Evolutionary conservation across 805 yeast species (phyloP).

Genomic region (Zygosaccharomyces lentus): DNA sequence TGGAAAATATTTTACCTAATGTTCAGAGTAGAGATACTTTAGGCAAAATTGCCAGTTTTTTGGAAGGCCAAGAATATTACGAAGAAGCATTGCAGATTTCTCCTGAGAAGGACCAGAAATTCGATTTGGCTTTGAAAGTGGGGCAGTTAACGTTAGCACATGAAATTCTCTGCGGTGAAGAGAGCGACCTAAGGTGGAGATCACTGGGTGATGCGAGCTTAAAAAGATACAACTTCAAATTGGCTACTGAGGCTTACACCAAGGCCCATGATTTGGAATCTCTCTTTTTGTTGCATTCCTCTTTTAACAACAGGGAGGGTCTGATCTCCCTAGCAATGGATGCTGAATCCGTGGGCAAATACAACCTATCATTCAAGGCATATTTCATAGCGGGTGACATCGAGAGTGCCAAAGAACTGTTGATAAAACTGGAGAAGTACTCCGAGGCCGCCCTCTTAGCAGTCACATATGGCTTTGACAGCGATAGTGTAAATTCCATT

Average conservation of each 20-base stretch:
- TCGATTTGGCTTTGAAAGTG: constrained; percentile 82
- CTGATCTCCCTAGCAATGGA: constrained; percentile 58
- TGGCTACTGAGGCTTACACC: constrained; percentile 76
- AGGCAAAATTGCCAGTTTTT: constrained; percentile 80
- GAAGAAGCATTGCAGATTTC: constrained; percentile 81
- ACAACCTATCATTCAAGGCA: constrained; percentile 87
- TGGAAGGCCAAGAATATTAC: constrained; percentile 86
- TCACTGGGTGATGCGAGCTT: constrained; percentile 85
- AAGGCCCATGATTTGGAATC: constrained; percentile 80
- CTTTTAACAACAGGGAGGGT: constrained; percentile 64
- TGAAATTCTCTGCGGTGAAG: constrained; percentile 53
- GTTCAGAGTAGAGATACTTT: constrained; percentile 59
- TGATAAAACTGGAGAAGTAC: constrained; percentile 61
- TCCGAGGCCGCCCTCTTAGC: constrained; percentile 86
- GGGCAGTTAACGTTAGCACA: constrained; percentile 67
- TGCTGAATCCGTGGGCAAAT: constrained; percentile 72
- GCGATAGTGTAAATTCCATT: constrained; percentile 42
- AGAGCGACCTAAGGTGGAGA: constrained; percentile 77
- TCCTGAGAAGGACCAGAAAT: constrained; percentile 84
- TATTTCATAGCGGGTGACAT: constrained; percentile 82
- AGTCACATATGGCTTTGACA: constrained; percentile 55
- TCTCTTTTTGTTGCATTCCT: constrained; percentile 73
- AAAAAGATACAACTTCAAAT: constrained; percentile 66
- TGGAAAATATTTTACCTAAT: constrained; percentile 51
- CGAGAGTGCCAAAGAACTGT: constrained; percentile 55